Conservation (phyloP, 2,329 filamentous ascomycete species). For the Pseudocercospora pini-densiflorae region DNA sequence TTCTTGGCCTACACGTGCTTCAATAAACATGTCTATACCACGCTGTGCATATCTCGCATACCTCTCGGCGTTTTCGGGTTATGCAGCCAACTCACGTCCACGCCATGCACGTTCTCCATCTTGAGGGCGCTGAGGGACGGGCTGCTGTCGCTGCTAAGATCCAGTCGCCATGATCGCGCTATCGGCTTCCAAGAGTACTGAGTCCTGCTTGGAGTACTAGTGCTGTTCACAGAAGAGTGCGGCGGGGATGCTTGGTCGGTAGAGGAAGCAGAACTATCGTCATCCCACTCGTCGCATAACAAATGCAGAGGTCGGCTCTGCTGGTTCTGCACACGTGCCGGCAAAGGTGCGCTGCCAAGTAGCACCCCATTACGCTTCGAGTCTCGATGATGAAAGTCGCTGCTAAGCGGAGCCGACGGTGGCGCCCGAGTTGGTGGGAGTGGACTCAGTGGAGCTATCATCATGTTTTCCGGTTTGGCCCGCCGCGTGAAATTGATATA, state of each 20-base stretch:
- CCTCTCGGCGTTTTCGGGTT: conserved; percentile 24
- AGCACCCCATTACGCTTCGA: conserved; percentile 6
- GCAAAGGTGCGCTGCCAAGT: conserved; percentile 4
- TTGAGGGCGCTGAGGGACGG: conserved; percentile 20
- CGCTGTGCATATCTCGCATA: conserved; percentile 12
- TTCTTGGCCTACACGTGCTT: conserved; percentile 1
- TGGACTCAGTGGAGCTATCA: not conserved
- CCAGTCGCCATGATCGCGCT: conserved; percentile 22
- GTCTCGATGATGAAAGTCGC: conserved; percentile 9
- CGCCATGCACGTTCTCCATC: conserved; percentile 32
- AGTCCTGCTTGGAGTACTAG: conserved; percentile 2
- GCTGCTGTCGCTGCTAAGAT: conserved; percentile 21
- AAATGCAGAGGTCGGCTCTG: conserved; percentile 2
- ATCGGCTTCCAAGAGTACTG: conserved; percentile 9
- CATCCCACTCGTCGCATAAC: conserved; percentile 4
- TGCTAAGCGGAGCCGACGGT: not conserved
- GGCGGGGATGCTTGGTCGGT: not conserved
- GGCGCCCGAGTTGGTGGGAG: not conserved
- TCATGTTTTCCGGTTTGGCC: conserved; percentile 5
- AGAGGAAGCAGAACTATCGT: not conserved
- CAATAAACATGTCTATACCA: conserved; percentile 8
- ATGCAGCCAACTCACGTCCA: conserved; percentile 31
- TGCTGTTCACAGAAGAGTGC: not conserved
- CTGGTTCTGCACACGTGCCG: not conserved
- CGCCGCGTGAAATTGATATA: not conserved